Evolutionary conservation across 2,329 filamentous ascomycete genomes (phyloP).

Genomic region (Coniochaeta sp.): DNA sequence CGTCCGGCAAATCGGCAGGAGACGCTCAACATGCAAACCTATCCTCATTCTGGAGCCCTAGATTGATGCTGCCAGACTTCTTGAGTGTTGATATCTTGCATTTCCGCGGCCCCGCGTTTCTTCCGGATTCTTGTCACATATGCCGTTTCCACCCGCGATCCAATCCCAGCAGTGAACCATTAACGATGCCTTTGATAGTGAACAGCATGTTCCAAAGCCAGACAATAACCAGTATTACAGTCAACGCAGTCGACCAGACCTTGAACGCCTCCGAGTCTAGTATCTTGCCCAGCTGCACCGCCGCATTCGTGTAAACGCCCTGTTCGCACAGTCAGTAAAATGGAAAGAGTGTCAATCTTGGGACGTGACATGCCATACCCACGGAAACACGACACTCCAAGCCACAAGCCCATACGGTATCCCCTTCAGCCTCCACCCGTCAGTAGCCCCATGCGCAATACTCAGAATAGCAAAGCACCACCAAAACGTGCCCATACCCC

Average conservation of each 20-base stretch:
- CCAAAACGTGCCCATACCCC: constrained; percentile 33
- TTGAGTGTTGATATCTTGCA: no score
- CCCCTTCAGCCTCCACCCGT: background rate
- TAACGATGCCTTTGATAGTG: background rate
- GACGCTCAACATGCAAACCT: no score
- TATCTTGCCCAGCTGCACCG: background rate
- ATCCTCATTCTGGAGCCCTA: no score
- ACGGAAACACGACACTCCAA: background rate
- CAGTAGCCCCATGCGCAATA: background rate
- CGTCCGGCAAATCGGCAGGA: no score
- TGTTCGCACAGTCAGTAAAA: no score
- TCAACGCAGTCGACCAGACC: background rate
- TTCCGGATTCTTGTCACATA: no score
- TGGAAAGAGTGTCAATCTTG: no score
- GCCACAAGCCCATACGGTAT: background rate
- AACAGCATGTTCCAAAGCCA: background rate
- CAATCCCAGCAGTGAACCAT: background rate
- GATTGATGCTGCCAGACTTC: no score
- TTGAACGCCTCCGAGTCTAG: background rate
- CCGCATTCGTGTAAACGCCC: background rate
- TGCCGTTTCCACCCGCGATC: constrained; percentile 4
- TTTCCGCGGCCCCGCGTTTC: no score
- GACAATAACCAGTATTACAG: background rate
- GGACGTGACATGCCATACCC: no score
- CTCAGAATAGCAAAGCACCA: constrained; percentile 25